Evolutionary conservation across 2,329 filamentous ascomycete genomes (phyloP), one percentile per base, ranked within the genome.

Genomic region (Plenodomus biglobosus): DNA sequence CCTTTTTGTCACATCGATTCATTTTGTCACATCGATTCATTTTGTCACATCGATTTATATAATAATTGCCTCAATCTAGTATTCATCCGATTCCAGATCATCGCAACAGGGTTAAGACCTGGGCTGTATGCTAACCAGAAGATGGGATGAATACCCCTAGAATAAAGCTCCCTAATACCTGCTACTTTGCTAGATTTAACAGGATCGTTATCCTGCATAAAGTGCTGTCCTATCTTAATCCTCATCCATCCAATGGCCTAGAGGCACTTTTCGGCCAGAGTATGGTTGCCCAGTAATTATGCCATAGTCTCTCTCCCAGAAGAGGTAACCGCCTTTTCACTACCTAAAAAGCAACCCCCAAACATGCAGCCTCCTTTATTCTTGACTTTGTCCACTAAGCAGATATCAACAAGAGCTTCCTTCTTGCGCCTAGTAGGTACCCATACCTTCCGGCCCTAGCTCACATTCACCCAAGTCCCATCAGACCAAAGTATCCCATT

Each of bases 281-380:
- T 17, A 44, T 56, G n/a, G n/a, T 32, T 63, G 43, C 8, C 38
- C 41, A n/a, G 54, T 62, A 22, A 69, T 68, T 24, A 34, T 49
- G 19, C 57, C 57, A 62, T 50, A 70, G 35, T 66, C 64, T 50
- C 69, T 69, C 53, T 68, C 59, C 65, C 51, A 70, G 46, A 69
- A 66, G 17, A 69, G 40, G 16, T 48, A 50, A 24, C 53, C 59
- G 7, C 64, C 63, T 52, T 65, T 67, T 34, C 37, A 27, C 16
- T 30, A 19, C 64, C 56, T 41, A 44, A 53, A 51, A 69, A 66
- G 39, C 22, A 24, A 24, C 6, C 22, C 22, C 22, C 5, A 11
- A 24, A 24, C 22, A 24, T 24, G 6, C 22, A 47, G 8, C 44
- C 34, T 22, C 39, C 16, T 39, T 42, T 47, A 18, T 22, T 42